phyloP scores from a whole-genome alignment of 129 eudicot genomes.

The Scalesia atractyloides region DNA sequence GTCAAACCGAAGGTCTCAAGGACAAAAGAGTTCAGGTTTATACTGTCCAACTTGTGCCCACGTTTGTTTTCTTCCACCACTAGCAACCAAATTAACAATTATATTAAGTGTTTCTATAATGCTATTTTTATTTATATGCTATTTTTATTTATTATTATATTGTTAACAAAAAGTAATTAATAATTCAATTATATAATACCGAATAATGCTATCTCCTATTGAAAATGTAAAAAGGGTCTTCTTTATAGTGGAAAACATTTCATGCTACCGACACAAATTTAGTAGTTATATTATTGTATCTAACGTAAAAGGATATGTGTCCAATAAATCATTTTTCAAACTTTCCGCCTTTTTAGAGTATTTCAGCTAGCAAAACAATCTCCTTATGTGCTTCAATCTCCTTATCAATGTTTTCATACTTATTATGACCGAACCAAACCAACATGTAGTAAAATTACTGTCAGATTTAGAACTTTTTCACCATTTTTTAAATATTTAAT shows the following conservation, averaged over 20 bases:
- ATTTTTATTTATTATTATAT: not conserved
- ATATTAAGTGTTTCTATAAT: not conserved
- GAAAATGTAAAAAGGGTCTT: not conserved
- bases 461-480: too few relatives aligned
- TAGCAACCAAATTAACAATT: conserved; percentile 13
- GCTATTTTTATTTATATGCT: not conserved
- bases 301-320: too few relatives aligned
- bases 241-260: not conserved
- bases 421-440: too few relatives aligned
- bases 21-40: conserved; percentile 28
- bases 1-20: conserved; percentile 23
- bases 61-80: conserved; percentile 26
- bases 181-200: not conserved
- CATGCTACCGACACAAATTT: not conserved
- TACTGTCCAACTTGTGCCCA: conserved; percentile 31
- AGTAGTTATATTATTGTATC: not conserved
- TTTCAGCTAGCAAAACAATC: too few relatives aligned
- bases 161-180: not conserved
- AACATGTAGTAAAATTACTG: too few relatives aligned
- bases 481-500: too few relatives aligned
- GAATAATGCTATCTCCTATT: not conserved
- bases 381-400: too few relatives aligned
- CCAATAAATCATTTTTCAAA: too few relatives aligned
- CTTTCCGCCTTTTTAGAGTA: too few relatives aligned
- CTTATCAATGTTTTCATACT: too few relatives aligned